These are phyloP conservation scores for Capsicum baccatum DNA, from an alignment of 257 asterid genomes.

Conservation along the genomic window DNA sequence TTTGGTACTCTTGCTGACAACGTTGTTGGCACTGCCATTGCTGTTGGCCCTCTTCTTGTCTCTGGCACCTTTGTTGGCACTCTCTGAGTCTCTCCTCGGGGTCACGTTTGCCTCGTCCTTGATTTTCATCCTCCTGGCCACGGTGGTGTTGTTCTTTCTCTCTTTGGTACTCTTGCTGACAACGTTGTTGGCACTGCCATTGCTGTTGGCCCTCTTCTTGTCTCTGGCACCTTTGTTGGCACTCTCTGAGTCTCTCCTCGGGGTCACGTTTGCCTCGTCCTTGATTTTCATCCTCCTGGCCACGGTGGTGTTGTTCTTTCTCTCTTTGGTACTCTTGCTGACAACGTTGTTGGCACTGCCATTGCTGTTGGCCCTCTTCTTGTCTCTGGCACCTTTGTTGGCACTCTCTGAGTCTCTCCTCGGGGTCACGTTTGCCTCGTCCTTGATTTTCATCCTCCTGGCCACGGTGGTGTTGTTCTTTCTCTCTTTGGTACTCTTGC, in stretches of 20 bases:
- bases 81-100: constrained; percentile 25
- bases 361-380: neutral
- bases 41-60: neutral
- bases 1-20: too few relatives aligned
- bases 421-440: constrained; percentile 20
- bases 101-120: neutral
- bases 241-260: neutral
- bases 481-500: constrained; percentile 23
- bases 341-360: neutral
- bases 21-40: too few relatives aligned
- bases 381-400: constrained; percentile 16
- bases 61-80: constrained; percentile 13
- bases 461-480: constrained; percentile 22
- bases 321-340: constrained; percentile 23
- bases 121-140: neutral
- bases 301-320: constrained; percentile 26
- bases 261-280: constrained; percentile 29
- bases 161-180: constrained; percentile 18
- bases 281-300: too few relatives aligned
- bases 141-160: constrained; percentile 27
- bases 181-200: neutral
- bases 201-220: neutral
- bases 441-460: neutral
- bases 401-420: neutral
- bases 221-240: constrained; percentile 17